Percentiles rank a stretch among this genome's conserved stretches.
Evolutionary conservation across 1,284 basidiomycete genomes (phyloP).

Genomic region (Fistulina hepatica): DNA sequence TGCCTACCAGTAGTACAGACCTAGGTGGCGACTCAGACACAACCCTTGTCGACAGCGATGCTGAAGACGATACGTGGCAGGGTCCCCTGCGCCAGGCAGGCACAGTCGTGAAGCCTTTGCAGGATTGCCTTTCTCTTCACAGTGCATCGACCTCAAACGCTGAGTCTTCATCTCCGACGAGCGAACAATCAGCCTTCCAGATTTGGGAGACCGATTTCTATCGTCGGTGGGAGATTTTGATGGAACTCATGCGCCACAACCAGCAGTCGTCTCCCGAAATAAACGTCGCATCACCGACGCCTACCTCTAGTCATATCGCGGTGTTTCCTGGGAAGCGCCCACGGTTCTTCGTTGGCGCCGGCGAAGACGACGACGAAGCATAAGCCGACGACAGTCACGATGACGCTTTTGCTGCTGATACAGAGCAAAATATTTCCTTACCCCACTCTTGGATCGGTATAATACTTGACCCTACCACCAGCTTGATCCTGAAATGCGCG

Average conservation of each 20-base stretch:
- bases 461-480: too few relatives aligned
- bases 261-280: too few relatives aligned
- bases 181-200: slow-evolving; percentile 7
- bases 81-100: slow-evolving; percentile 3
- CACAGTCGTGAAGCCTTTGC: slow-evolving; percentile 2
- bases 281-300: too few relatives aligned
- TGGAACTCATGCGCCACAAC: slow-evolving; percentile 20
- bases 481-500: too few relatives aligned
- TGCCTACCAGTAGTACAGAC: slow-evolving; percentile 19
- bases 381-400: too few relatives aligned
- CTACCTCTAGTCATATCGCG: too few relatives aligned
- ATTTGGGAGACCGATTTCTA: slow-evolving; percentile 27
- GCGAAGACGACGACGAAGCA: too few relatives aligned
- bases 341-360: too few relatives aligned
- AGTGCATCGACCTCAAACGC: background rate
- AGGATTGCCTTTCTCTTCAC: background rate
- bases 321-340: too few relatives aligned
- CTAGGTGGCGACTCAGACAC: slow-evolving; percentile 35
- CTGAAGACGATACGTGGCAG: slow-evolving; percentile 10
- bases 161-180: background rate
- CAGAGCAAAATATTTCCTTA: too few relatives aligned
- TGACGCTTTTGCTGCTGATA: too few relatives aligned
- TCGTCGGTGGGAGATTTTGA: slow-evolving; percentile 26
- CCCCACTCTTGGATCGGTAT: too few relatives aligned
- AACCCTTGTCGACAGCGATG: slow-evolving; percentile 35